Evolutionary conservation across 169 alveolate genomes (phyloP).

Genomic region (Eimeria acervulina): DNA sequence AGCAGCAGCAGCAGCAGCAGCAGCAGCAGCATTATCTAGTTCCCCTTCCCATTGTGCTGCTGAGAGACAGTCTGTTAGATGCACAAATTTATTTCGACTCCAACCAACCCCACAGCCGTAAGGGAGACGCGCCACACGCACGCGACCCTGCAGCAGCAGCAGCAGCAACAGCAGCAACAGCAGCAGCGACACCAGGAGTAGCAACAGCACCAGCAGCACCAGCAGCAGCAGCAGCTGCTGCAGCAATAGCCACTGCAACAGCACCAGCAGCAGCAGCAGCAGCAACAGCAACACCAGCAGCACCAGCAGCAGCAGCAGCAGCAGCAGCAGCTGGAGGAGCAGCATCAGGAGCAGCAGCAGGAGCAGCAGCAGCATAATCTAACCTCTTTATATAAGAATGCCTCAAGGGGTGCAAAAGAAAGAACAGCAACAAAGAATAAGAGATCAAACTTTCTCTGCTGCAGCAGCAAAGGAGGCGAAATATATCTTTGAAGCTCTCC

Average conservation of each 20-base stretch:
- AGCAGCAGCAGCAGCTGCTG: not conserved
- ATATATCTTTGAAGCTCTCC: constrained; percentile 93
- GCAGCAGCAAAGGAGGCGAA: constrained; percentile 95
- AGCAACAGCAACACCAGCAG: not conserved
- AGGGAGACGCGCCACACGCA: constrained; percentile 93
- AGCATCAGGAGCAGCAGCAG: not conserved
- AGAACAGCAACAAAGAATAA: constrained; percentile 95
- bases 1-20: constrained; percentile 22
- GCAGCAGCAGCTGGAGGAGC: not conserved
- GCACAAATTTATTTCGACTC: constrained; percentile 86
- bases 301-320: constrained; percentile 16
- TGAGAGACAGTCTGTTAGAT: constrained; percentile 89
- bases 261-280: constrained; percentile 1
- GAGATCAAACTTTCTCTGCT: constrained; percentile 97
- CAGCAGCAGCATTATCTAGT: not conserved
- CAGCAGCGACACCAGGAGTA: not conserved
- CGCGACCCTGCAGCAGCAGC: constrained; percentile 85
- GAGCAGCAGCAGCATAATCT: not conserved
- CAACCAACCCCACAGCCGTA: constrained; percentile 75
- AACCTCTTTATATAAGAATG: constrained; percentile 85
- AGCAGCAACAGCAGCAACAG: not conserved
- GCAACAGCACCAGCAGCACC: constrained; percentile 18
- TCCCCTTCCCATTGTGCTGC: constrained; percentile 4
- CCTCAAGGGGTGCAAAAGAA: constrained; percentile 94
- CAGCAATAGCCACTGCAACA: not conserved